A percentile compares a stretch with the other conserved stretches of the same genome.
Evolutionary conservation across 176 grass and related monocot genomes (phyloP).

Genomic region (Tuctoria greenei): DNA sequence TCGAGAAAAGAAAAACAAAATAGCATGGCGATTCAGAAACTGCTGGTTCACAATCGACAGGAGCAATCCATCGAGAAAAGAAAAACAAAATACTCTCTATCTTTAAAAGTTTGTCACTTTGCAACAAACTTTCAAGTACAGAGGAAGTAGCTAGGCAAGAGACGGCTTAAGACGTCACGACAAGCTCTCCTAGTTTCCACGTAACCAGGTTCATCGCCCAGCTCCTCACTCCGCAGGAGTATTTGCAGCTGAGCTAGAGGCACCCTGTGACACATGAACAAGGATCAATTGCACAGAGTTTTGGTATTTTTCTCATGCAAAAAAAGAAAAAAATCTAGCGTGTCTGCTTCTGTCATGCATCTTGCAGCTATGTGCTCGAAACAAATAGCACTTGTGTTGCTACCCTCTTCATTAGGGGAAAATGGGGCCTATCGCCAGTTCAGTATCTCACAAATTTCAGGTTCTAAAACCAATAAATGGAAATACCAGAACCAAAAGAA

Average conservation of each 20-base stretch:
- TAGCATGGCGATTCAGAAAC: too few species aligned
- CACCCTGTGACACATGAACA: background rate
- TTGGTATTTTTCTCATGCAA: background rate
- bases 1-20: too few species aligned
- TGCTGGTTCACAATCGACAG: too few species aligned
- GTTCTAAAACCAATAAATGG: background rate
- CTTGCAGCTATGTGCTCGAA: background rate
- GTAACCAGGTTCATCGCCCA: background rate
- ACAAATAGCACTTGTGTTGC: background rate
- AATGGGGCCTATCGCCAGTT: background rate
- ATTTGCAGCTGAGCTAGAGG: background rate
- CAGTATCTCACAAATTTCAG: background rate
- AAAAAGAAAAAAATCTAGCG: background rate
- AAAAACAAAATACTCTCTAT: too few species aligned
- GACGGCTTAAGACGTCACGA: background rate
- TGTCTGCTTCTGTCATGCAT: background rate
- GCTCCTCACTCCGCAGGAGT: background rate
- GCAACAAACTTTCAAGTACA: too few species aligned
- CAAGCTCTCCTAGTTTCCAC: background rate
- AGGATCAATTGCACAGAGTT: background rate
- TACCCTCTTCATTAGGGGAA: background rate
- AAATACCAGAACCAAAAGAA: background rate
- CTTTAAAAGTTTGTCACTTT: too few species aligned
- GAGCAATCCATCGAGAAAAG: too few species aligned
- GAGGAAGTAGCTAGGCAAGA: background rate